phyloP scores from a whole-genome alignment of 2,329 filamentous ascomycete genomes.

The Gyromitra esculenta region DNA sequence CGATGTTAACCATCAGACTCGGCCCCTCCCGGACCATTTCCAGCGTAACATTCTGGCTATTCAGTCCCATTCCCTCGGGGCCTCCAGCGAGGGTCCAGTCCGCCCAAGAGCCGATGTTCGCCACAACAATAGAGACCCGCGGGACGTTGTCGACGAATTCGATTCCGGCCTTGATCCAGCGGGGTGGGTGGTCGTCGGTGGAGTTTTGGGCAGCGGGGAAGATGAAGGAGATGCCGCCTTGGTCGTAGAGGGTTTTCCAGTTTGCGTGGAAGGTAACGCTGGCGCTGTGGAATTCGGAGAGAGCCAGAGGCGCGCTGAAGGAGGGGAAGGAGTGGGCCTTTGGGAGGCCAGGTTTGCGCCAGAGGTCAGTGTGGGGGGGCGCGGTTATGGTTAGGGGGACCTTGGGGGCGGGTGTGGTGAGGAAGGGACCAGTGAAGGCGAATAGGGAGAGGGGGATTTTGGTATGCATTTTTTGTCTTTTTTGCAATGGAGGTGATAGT shows the following conservation, averaged over 20 bases:
- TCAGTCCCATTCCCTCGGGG: slow-evolving; percentile 8
- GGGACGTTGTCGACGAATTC: slow-evolving; percentile 31
- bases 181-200: slow-evolving; percentile 26
- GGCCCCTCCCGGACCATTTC: slow-evolving; percentile 28
- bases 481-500: too few species aligned
- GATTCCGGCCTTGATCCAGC: slow-evolving; percentile 47
- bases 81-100: slow-evolving; percentile 44
- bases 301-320: slow-evolving; percentile 15
- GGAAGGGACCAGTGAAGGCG: too few species aligned
- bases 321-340: slow-evolving; percentile 30
- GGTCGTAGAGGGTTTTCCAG: slow-evolving; percentile 48
- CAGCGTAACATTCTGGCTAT: slow-evolving; percentile 1
- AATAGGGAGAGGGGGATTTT: neutral
- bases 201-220: slow-evolving; percentile 12
- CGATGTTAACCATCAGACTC: slow-evolving; percentile 27
- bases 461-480: too few species aligned
- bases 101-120: slow-evolving; percentile 22
- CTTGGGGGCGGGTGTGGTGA: neutral
- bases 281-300: slow-evolving; percentile 40
- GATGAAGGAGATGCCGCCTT: slow-evolving; percentile 41
- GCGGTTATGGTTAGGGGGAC: slow-evolving; percentile 29
- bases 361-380: slow-evolving; percentile 45
- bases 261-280: slow-evolving; percentile 36
- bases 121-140: slow-evolving; percentile 9
- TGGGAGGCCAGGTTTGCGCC: slow-evolving; percentile 44